A percentile compares a stretch with the other conserved stretches of the same genome.
phyloP scores from a whole-genome alignment of 768 basidiomycete genomes.

The Gymnopilus dilepis region DNA sequence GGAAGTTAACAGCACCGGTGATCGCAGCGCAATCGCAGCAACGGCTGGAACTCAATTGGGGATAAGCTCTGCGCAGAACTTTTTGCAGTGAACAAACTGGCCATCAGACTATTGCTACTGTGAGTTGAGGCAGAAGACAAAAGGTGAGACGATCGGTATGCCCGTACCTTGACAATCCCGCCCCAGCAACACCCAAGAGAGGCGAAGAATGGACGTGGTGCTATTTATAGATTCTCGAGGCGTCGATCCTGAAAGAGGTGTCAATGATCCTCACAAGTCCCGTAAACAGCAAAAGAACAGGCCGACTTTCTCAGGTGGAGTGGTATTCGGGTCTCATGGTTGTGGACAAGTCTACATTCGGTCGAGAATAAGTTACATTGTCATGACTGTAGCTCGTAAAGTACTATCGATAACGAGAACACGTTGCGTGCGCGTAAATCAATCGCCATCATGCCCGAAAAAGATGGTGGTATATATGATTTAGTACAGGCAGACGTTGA shows the following conservation, averaged over 20 bases:
- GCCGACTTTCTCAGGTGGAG: background rate
- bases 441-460: background rate
- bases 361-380: background rate
- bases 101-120: too few relatives aligned
- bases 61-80: background rate
- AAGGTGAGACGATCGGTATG: too few relatives aligned
- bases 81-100: too few relatives aligned
- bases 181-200: background rate
- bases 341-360: background rate
- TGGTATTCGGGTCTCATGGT: background rate
- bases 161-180: background rate
- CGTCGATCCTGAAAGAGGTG: background rate
- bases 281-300: background rate
- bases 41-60: background rate
- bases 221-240: background rate
- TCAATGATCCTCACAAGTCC: background rate
- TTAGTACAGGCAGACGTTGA: slow-evolving; percentile 1
- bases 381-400: background rate
- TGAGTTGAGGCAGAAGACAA: too few relatives aligned
- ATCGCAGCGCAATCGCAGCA: too few relatives aligned
- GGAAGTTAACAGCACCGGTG: background rate
- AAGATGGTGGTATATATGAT: background rate
- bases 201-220: background rate
- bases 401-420: background rate
- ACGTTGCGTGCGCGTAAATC: background rate